Evolutionary conservation across 768 basidiomycete genomes (phyloP).

Genomic region (Boletus speciosus): DNA sequence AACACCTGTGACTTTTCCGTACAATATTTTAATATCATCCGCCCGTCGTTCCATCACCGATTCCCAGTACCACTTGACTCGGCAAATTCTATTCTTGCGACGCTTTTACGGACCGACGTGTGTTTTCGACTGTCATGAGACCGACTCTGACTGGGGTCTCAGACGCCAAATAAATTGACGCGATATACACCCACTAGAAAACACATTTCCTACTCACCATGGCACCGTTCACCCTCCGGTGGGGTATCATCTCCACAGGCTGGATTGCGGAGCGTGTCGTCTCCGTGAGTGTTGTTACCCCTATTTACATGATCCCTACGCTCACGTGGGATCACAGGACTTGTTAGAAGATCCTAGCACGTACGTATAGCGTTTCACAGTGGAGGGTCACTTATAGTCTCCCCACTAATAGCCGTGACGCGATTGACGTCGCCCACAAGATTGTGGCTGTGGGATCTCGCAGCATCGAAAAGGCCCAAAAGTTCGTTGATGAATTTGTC

Average conservation of each 20-base stretch:
- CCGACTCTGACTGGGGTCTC: background rate
- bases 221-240: background rate
- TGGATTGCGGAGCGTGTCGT: conserved; percentile 4
- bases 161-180: background rate
- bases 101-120: conserved; percentile 19
- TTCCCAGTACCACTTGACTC: background rate
- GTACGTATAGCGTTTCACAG: background rate
- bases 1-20: background rate
- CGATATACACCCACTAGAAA: background rate
- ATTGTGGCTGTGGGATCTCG: background rate
- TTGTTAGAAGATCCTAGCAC: background rate
- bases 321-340: background rate
- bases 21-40: conserved; percentile 9
- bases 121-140: background rate
- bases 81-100: background rate
- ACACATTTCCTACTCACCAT: background rate
- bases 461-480: background rate
- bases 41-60: background rate
- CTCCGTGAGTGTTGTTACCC: conserved; percentile 29
- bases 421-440: background rate
- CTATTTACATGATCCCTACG: background rate
- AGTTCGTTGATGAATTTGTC: background rate
- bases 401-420: background rate
- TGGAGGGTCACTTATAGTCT: background rate
- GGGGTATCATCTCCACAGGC: background rate